Conservation (phyloP, 2,329 filamentous ascomycete genomes). For the Scolecobasidium constrictum region DNA sequence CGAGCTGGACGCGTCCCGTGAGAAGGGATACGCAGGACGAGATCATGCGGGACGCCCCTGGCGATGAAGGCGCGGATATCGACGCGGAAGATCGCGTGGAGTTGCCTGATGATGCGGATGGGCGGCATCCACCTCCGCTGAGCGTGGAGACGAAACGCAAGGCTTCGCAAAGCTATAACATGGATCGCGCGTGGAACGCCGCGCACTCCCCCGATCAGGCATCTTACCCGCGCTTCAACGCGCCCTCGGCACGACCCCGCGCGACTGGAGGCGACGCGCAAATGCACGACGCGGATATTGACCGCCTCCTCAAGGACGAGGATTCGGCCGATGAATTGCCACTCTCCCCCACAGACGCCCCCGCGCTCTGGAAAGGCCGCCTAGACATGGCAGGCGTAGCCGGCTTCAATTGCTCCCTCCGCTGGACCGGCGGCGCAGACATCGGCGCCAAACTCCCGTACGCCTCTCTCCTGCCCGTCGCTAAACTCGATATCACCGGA, state of each 20-base stretch:
- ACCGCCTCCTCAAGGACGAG: slow-evolving; percentile 74
- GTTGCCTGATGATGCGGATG: slow-evolving; percentile 22
- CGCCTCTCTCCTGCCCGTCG: slow-evolving; percentile 50
- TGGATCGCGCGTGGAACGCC: slow-evolving; percentile 74
- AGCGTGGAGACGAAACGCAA: slow-evolving; percentile 23
- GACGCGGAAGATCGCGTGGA: slow-evolving; percentile 16
- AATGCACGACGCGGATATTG: slow-evolving; percentile 63
- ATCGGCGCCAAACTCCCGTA: slow-evolving; percentile 53
- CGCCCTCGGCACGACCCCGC: slow-evolving; percentile 23
- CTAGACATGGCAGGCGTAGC: slow-evolving; percentile 62
- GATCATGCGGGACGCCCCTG: slow-evolving; percentile 11
- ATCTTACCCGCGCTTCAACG: slow-evolving; percentile 39
- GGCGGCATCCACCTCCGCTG: slow-evolving; percentile 15
- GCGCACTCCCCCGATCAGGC: slow-evolving; percentile 60
- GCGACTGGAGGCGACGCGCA: too few species aligned
- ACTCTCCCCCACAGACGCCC: slow-evolving; percentile 70
- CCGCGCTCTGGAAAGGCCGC: slow-evolving; percentile 35
- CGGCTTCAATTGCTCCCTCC: slow-evolving; percentile 65
- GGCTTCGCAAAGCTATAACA: slow-evolving; percentile 31
- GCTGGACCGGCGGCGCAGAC: slow-evolving; percentile 76
- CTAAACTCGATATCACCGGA: slow-evolving; percentile 59
- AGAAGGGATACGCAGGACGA: slow-evolving; percentile 6
- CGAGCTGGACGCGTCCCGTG: slow-evolving; percentile 11
- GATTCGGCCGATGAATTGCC: slow-evolving; percentile 63
- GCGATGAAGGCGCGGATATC: slow-evolving; percentile 1